A percentile compares a stretch with the other conserved stretches of the same genome.
Conservation (phyloP, 768 basidiomycete species). For the Mrakia blollopis region DNA sequence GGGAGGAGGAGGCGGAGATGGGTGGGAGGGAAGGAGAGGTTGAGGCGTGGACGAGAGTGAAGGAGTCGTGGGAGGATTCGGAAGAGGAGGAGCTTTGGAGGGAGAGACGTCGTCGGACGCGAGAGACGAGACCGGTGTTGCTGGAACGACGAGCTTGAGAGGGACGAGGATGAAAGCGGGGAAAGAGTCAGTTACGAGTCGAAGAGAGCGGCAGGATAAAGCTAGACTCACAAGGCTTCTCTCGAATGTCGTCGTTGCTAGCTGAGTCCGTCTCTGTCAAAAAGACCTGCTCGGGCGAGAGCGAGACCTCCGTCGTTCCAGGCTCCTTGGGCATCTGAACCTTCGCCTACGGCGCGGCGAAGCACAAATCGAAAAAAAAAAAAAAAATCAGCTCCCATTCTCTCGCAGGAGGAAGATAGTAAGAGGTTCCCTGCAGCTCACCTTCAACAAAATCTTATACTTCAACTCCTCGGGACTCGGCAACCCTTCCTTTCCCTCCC, state of each 20-base stretch:
- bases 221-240: not conserved
- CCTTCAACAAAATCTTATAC: slow-evolving; percentile 77
- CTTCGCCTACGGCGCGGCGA: not conserved
- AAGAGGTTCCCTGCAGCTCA: slow-evolving; percentile 39
- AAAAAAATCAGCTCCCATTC: slow-evolving; percentile 50
- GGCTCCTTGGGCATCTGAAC: slow-evolving; percentile 17
- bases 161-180: not conserved
- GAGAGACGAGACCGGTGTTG: slow-evolving; percentile 10
- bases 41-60: slow-evolving; percentile 16
- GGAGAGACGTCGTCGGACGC: slow-evolving; percentile 11
- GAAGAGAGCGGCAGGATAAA: too few relatives aligned
- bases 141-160: slow-evolving; percentile 1
- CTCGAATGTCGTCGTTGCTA: not conserved
- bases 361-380: not conserved
- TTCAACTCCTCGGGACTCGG: slow-evolving; percentile 83
- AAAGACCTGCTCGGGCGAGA: slow-evolving; percentile 11
- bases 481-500: slow-evolving; percentile 50
- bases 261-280: slow-evolving; percentile 25
- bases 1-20: slow-evolving; percentile 34
- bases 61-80: slow-evolving; percentile 17
- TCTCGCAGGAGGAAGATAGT: slow-evolving; percentile 37
- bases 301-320: not conserved
- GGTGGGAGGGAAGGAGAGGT: slow-evolving; percentile 35
- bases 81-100: slow-evolving; percentile 9
- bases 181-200: slow-evolving; percentile 2